Percentiles rank a stretch among this genome's conserved stretches.
These are phyloP conservation scores for Candida ascalaphidarum DNA, from an alignment of 805 yeast species.

Conservation along the genomic window DNA sequence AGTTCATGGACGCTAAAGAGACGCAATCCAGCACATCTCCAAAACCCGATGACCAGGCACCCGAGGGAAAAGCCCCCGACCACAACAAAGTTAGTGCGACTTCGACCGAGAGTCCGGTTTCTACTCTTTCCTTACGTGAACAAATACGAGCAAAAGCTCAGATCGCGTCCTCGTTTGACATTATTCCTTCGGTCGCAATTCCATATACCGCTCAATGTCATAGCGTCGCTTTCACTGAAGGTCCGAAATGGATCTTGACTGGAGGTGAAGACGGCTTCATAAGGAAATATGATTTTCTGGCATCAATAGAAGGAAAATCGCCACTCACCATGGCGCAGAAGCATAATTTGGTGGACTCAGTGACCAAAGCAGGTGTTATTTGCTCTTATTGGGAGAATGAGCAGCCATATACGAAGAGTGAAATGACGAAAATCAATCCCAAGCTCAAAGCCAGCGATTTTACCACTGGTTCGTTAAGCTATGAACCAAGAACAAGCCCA, in stretches of 20 bases:
- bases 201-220: slow-evolving; percentile 77
- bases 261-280: slow-evolving; percentile 97
- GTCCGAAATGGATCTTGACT: slow-evolving; percentile 79
- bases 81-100: too few species aligned
- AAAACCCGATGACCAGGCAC: not conserved
- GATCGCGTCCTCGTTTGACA: slow-evolving; percentile 51
- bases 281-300: slow-evolving; percentile 78
- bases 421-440: slow-evolving; percentile 23
- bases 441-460: slow-evolving; percentile 29
- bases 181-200: slow-evolving; percentile 80
- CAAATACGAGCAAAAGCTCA: slow-evolving; percentile 35
- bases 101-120: too few species aligned
- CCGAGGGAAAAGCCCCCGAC: too few species aligned
- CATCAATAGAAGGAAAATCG: slow-evolving; percentile 77
- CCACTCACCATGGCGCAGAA: slow-evolving; percentile 87
- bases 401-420: slow-evolving; percentile 55
- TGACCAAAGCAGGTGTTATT: slow-evolving; percentile 77
- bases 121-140: slow-evolving; percentile 9
- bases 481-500: slow-evolving; percentile 66
- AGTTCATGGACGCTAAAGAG: not conserved
- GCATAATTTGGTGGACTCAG: slow-evolving; percentile 80
- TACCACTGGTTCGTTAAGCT: slow-evolving; percentile 27
- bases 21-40: not conserved
- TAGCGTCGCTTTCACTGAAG: slow-evolving; percentile 66
- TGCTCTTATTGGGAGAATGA: slow-evolving; percentile 94